Base-by-base conservation (phyloP, 164 flowering plant genomes). In the Sedum album region DNA sequence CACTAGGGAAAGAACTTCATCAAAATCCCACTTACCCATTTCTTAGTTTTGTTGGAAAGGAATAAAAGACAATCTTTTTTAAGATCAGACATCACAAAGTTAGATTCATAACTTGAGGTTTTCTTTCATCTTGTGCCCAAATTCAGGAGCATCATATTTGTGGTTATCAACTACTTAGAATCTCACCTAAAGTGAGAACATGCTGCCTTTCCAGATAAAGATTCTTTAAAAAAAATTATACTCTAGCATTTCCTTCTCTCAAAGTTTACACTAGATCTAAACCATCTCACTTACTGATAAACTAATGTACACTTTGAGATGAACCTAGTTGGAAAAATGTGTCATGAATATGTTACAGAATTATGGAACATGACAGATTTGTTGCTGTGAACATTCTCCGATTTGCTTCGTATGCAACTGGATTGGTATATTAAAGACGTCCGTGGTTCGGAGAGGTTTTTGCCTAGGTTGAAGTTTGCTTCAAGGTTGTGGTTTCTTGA, bases 401-500 rank as follows among this genome's bases (percentile, higher is more conserved):
- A 48, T 48, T 14, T 48, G 53, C 23, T 48, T 48, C 53, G 20
- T 53, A 53, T 25, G 60, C 60, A 53, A 28, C n/a, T n/a, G n/a
- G n/a, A n/a, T n/a, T n/a, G n/a, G n/a, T n/a, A n/a, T n/a, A n/a
- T n/a, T n/a, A n/a, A n/a, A n/a, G n/a, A n/a, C n/a, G n/a, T n/a
- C n/a, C n/a, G 57, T 17, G 53, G 53, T 20, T 4, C 6, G 53
- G 1, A 2, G 53, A 48, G 21, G 53, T 48, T 48, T 5, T 44
- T 48, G 60, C 9, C 60, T 53, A 53, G 60, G 28, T 53, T 53
- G 60, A 21, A 53, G 60, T 21, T 5, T 53, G 60, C 4, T 53
- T 53, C 60, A 53, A 6, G 30, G 60, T 85, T 14, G 83, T 79
- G 65, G 71, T 80, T 76, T 93, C 98, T 14, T 82, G 92, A 79